These are phyloP conservation scores for Penicillium digitatum DNA, from an alignment of 2,329 filamentous ascomycete species.

Conservation along the genomic window DNA sequence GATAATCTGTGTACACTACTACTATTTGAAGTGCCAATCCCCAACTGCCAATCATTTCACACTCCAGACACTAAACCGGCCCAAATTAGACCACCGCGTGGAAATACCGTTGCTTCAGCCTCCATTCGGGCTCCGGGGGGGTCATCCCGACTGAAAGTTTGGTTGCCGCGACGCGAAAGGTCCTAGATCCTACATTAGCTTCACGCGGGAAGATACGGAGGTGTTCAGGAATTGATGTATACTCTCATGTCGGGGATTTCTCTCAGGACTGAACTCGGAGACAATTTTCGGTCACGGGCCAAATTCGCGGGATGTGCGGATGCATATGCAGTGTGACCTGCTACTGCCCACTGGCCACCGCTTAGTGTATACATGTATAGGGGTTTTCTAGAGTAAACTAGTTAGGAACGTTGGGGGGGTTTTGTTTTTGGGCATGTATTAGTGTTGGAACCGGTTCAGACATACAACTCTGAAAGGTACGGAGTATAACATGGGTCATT, in stretches of 20 bases:
- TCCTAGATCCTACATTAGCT: constrained; percentile 3
- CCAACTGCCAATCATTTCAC: neutral
- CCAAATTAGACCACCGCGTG: constrained; percentile 12
- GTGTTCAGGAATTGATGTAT: neutral
- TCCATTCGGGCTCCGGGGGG: constrained; percentile 5
- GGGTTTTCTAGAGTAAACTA: neutral
- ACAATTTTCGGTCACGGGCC: neutral
- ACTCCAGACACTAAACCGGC: constrained; percentile 2
- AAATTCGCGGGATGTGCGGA: neutral
- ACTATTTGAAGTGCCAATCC: neutral
- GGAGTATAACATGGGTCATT: neutral
- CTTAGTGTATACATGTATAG: neutral
- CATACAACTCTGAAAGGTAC: neutral
- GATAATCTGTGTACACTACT: neutral
- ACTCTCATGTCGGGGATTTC: neutral
- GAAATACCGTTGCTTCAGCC: constrained; percentile 10
- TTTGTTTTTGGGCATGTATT: neutral
- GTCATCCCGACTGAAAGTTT: neutral
- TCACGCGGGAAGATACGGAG: neutral
- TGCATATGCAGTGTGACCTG: constrained; percentile 3
- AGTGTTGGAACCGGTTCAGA: neutral
- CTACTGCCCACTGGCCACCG: neutral
- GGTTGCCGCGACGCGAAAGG: neutral
- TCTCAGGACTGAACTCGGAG: neutral
- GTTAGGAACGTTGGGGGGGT: neutral